phyloP scores from a whole-genome alignment of 1,139 yeast species.

The Saccharomyces hybrid region DNA sequence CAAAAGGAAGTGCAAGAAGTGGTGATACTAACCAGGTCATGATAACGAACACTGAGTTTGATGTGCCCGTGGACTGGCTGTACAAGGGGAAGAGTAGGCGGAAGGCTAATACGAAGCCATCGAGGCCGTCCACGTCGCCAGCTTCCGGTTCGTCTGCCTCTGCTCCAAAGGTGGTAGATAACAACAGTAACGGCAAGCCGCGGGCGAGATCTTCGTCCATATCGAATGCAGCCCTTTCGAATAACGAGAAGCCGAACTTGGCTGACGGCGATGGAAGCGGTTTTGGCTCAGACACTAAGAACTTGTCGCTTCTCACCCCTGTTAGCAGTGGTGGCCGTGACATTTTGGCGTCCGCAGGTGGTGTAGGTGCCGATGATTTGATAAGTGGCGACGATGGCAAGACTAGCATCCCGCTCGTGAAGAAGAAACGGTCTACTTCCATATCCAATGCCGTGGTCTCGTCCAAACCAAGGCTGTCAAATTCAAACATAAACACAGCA shows the following conservation, averaged over 20 bases:
- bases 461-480: neutral
- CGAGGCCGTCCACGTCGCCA: neutral
- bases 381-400: neutral
- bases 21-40: neutral
- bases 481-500: neutral
- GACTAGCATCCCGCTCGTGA: neutral
- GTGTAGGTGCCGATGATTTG: neutral
- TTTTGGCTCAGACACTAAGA: neutral
- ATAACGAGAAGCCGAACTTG: neutral
- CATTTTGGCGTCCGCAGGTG: neutral
- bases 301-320: neutral
- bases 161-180: neutral
- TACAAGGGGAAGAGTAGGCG: conserved; percentile 22
- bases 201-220: conserved; percentile 8
- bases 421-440: conserved; percentile 5
- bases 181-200: conserved; percentile 1
- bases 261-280: neutral
- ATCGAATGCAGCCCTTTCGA: conserved; percentile 9
- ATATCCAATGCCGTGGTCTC: neutral
- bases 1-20: neutral
- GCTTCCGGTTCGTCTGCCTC: neutral
- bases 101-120: conserved; percentile 2
- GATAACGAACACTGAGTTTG: conserved; percentile 16
- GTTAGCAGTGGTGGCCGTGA: neutral
- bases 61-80: conserved; percentile 31